Evolutionary conservation across 2,329 filamentous ascomycete species (phyloP), one percentile per base, ranked within the genome.

Genomic region (Trichoderma simmonsii): DNA sequence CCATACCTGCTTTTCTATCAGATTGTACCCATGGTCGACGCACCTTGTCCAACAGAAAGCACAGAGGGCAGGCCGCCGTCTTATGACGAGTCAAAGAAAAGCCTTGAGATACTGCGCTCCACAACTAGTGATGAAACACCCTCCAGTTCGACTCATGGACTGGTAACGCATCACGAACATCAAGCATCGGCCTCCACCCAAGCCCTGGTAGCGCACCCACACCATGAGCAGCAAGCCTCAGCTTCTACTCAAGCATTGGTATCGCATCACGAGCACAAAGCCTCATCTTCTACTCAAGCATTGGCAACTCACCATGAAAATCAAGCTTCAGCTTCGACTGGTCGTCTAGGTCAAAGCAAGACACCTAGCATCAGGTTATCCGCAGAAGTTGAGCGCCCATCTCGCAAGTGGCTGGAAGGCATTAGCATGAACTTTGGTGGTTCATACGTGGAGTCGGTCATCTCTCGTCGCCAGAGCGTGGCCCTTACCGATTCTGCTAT

Each of bases 1-100:
- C 95, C 96, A 0, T 98, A 98, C 79, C 87, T 98, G 7, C 85
- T 99, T 0, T 98, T 98, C 81, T 99, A 98, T 78, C 95, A 98
- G 80, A 93, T 98, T 54, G 88, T 97, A 34, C 95, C 95, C 0
- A 94, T 97, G 77, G 89, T 93, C 34, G 92, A 95, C 71, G 87
- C 92, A 8, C 83, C 85, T 1, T 78, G 83, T 1, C 82, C 86
- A 6, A 83, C 84, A 0, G 85, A 86, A 7, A 82, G 82, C 59
- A 85, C 82, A 1, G 83, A 85, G 36, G 80, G 81, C 2, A 85
- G 85, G 39, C 89, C 89, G 3, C 89, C 89, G 1, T 88, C 89
- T 1, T 91, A 91, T 75, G 83, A 86, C 62, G 86, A 88, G 68
- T 85, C 85, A 9, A 84, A 84, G 14, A 77, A 82, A 15, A 85